A percentile compares a stretch with the other conserved stretches of the same genome.
Conservation (phyloP, 768 basidiomycete species). For the Flagelloscypha sp. region DNA sequence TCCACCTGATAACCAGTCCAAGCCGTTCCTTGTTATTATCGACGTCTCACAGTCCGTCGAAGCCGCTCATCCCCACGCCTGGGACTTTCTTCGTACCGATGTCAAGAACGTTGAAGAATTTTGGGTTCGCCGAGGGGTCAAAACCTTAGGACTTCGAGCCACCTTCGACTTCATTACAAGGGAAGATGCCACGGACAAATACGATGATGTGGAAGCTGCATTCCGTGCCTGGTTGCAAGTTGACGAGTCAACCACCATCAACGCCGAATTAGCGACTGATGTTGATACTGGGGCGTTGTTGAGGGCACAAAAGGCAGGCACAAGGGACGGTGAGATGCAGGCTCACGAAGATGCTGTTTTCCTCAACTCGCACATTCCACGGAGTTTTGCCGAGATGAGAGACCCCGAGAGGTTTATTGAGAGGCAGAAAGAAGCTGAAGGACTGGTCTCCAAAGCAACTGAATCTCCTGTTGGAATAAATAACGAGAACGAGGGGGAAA, state of each 20-base stretch:
- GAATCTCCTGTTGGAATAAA: slow-evolving; percentile 13
- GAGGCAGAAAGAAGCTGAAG: slow-evolving; percentile 12
- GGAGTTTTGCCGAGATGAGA: slow-evolving; percentile 84
- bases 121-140: slow-evolving; percentile 69
- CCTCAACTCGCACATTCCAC: slow-evolving; percentile 85
- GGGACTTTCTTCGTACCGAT: slow-evolving; percentile 91
- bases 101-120: slow-evolving; percentile 91
- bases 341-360: slow-evolving; percentile 84
- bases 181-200: slow-evolving; percentile 32
- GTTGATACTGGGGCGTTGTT: slow-evolving; percentile 14
- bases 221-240: not conserved
- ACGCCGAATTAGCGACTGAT: slow-evolving; percentile 40
- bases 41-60: slow-evolving; percentile 99
- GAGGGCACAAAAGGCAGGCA: slow-evolving; percentile 12
- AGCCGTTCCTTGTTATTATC: no score
- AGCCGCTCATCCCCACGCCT: slow-evolving; percentile 93
- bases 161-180: slow-evolving; percentile 86
- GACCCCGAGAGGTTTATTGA: slow-evolving; percentile 91
- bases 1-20: no score
- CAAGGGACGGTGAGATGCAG: slow-evolving; percentile 7
- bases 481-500: slow-evolving; percentile 21
- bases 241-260: slow-evolving; percentile 12
- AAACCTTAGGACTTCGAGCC: slow-evolving; percentile 66
- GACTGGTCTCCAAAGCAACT: slow-evolving; percentile 4
- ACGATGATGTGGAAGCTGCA: slow-evolving; percentile 16